Evolutionary conservation across 1,284 basidiomycete genomes (phyloP).

Genomic region (Ustilago xerochloae): DNA sequence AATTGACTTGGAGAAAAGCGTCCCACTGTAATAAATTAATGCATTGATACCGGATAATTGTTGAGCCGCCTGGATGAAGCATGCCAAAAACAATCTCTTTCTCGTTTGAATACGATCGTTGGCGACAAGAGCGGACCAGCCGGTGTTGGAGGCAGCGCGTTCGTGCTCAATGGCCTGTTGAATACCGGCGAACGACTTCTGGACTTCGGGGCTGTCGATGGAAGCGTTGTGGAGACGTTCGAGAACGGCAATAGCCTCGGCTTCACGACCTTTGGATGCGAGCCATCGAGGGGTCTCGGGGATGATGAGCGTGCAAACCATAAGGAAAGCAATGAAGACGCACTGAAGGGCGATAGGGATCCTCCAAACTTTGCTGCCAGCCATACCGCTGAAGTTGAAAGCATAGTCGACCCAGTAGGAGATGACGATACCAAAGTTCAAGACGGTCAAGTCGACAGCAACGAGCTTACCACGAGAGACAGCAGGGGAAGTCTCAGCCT

Average conservation of each 20-base stretch:
- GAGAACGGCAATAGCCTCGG: slow-evolving; percentile 76
- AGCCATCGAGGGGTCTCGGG: slow-evolving; percentile 81
- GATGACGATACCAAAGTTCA: slow-evolving; percentile 77
- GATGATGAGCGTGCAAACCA: slow-evolving; percentile 74
- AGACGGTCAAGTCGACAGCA: slow-evolving; percentile 77
- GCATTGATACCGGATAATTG: slow-evolving; percentile 77
- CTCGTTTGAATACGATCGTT: slow-evolving; percentile 75
- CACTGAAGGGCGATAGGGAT: slow-evolving; percentile 79
- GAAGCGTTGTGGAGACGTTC: slow-evolving; percentile 75
- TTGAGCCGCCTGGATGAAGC: slow-evolving; percentile 78
- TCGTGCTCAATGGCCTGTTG: slow-evolving; percentile 60
- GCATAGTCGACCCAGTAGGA: slow-evolving; percentile 69
- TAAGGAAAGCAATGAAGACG: slow-evolving; percentile 75
- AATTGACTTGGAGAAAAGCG: slow-evolving; percentile 67
- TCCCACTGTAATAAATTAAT: slow-evolving; percentile 74
- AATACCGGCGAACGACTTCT: slow-evolving; percentile 69
- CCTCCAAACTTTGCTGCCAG: slow-evolving; percentile 74
- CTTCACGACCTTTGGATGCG: slow-evolving; percentile 72
- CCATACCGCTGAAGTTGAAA: slow-evolving; percentile 70
- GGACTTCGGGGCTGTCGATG: slow-evolving; percentile 72
- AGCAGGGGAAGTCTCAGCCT: slow-evolving; percentile 76
- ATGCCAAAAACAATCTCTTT: slow-evolving; percentile 73
- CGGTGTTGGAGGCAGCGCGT: slow-evolving; percentile 46
- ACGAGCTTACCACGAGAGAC: slow-evolving; percentile 76
- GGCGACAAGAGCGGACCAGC: slow-evolving; percentile 73